phyloP scores from a whole-genome alignment of 305 asterid genomes.

The Plantago lanceolata region DNA sequence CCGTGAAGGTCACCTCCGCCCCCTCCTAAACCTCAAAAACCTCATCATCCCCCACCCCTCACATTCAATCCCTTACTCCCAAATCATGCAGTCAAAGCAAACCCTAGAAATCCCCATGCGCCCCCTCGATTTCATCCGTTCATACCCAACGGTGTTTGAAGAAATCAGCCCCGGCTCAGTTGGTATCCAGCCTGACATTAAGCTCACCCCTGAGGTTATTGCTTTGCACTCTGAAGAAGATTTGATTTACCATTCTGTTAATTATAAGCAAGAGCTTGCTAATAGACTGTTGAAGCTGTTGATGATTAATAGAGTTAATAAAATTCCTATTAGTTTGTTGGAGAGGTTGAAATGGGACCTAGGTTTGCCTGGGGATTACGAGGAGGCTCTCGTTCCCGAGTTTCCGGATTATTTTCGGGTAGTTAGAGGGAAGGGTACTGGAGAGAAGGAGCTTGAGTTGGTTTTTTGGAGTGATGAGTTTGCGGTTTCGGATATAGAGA shows the following conservation, averaged over 20 bases:
- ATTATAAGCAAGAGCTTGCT: constrained; percentile 60
- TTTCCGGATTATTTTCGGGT: constrained; percentile 78
- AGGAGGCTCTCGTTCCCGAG: constrained; percentile 45
- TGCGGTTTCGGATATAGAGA: constrained; percentile 63
- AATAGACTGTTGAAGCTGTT: constrained; percentile 67
- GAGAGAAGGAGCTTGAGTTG: constrained; percentile 47
- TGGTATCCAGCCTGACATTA: constrained; percentile 64
- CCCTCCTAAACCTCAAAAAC: constrained; percentile 61
- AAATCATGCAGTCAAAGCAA: constrained; percentile 46
- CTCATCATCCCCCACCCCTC: constrained; percentile 71
- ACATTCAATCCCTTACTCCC: constrained; percentile 58
- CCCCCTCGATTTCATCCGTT: constrained; percentile 74
- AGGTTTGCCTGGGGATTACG: constrained; percentile 64
- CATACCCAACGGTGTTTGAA: constrained; percentile 56
- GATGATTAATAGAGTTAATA: constrained; percentile 68
- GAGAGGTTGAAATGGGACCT: constrained; percentile 73
- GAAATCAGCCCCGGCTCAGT: constrained; percentile 65
- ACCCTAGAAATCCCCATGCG: constrained; percentile 61
- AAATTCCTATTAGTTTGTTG: constrained; percentile 51
- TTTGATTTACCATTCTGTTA: constrained; percentile 45
- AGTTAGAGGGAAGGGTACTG: constrained; percentile 23
- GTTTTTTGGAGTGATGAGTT: constrained; percentile 85
- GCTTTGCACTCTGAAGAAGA: constrained; percentile 52
- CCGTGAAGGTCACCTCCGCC: constrained; percentile 70
- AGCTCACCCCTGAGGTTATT: constrained; percentile 49